Conservation (phyloP, 805 yeast genomes). For the Metschnikowia noctiluminum region DNA sequence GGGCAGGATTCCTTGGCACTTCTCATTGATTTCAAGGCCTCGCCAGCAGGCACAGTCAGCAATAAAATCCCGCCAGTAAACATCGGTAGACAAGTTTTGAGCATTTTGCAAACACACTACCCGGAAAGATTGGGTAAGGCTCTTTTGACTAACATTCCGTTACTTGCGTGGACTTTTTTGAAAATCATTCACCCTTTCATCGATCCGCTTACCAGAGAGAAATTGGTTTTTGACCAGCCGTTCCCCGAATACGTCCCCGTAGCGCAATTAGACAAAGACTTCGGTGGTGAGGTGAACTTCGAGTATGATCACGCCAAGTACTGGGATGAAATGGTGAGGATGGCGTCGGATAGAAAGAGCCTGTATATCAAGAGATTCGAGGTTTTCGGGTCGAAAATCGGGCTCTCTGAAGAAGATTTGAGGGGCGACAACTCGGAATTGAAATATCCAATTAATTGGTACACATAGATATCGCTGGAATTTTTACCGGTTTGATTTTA, state of each 20-base stretch:
- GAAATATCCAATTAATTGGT: constrained; percentile 24
- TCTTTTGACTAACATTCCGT: constrained; percentile 85
- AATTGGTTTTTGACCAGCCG: constrained; percentile 88
- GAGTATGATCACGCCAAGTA: constrained; percentile 76
- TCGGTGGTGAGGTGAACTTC: constrained; percentile 84
- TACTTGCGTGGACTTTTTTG: constrained; percentile 89
- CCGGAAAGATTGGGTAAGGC: constrained; percentile 97
- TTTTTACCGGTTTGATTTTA: too few species aligned
- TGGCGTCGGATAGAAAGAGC: constrained; percentile 56
- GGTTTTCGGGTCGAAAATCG: constrained; percentile 67
- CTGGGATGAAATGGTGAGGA: constrained; percentile 67
- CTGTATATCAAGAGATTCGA: constrained; percentile 67
- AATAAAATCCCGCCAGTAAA: constrained; percentile 85
- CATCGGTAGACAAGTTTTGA: constrained; percentile 87
- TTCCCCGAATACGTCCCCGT: constrained; percentile 77
- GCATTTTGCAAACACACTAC: constrained; percentile 92
- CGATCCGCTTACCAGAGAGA: constrained; percentile 92
- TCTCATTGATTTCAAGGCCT: constrained; percentile 86
- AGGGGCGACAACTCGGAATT: constrained; percentile 43
- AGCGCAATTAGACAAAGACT: constrained; percentile 76
- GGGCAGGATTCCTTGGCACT: constrained; percentile 94
- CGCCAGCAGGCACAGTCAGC: constrained; percentile 55
- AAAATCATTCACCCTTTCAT: constrained; percentile 93
- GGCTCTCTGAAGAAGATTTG: constrained; percentile 79
- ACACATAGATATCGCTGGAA: neutral